Evolutionary conservation across 2,329 filamentous ascomycete genomes (phyloP).

Genomic region (Chaetomium globosum): DNA sequence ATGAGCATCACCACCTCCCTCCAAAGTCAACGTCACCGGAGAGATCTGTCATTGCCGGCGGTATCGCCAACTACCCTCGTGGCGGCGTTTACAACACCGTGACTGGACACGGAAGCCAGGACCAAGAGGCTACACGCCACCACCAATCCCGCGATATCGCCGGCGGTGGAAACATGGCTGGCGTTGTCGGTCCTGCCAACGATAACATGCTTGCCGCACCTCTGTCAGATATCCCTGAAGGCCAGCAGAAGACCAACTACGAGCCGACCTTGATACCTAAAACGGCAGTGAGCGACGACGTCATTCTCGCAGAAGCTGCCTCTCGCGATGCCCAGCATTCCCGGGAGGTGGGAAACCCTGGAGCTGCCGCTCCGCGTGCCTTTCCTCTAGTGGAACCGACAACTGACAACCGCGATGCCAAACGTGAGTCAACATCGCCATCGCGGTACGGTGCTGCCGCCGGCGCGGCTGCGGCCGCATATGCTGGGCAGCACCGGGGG

Average conservation of each 20-base stretch:
- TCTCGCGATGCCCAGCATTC: neutral
- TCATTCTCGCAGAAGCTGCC: conserved; percentile 14
- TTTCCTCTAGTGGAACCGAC: conserved; percentile 21
- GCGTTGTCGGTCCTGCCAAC: neutral
- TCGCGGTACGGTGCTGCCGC: conserved; percentile 14
- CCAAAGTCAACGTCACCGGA: conserved; percentile 12
- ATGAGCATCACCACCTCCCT: conserved; percentile 16
- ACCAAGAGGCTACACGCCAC: conserved; percentile 29
- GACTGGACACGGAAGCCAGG: conserved; percentile 32
- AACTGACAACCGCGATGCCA: neutral
- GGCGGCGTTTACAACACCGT: conserved; percentile 30
- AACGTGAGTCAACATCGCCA: neutral
- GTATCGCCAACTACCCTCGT: conserved; percentile 20
- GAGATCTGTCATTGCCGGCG: conserved; percentile 4
- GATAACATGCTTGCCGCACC: conserved; percentile 16
- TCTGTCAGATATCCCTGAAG: conserved; percentile 27
- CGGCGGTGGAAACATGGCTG: neutral
- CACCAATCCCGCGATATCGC: neutral
- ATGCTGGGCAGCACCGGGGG: neutral
- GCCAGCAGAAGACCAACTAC: conserved; percentile 6
- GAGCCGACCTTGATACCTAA: conserved; percentile 18
- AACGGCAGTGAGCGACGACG: conserved; percentile 22
- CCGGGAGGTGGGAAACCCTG: neutral
- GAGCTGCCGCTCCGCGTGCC: conserved; percentile 16
- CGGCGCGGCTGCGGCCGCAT: conserved; percentile 19